Conservation (phyloP, 495 filamentous ascomycete species). For the Annulohypoxylon maeteangense region DNA sequence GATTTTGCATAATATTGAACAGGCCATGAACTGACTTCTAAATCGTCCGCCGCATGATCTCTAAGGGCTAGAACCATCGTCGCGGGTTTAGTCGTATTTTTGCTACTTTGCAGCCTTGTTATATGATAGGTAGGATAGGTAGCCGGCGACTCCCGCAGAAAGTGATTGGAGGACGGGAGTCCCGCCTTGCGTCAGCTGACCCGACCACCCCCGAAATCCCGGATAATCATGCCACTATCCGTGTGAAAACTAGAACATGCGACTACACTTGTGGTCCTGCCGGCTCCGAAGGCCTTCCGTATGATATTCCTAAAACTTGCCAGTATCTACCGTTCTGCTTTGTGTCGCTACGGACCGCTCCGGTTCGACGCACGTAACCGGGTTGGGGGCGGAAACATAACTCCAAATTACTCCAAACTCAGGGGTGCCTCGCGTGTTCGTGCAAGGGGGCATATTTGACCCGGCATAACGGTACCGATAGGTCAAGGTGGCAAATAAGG, state of each 20-base stretch:
- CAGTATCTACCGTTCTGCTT: not conserved
- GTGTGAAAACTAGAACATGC: constrained; percentile 30
- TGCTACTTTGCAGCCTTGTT: constrained; percentile 1
- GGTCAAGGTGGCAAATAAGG: constrained; percentile 18
- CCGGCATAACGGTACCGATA: constrained; percentile 19
- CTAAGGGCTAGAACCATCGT: constrained; percentile 23
- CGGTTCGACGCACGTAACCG: constrained; percentile 1
- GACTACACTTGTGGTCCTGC: constrained; percentile 22
- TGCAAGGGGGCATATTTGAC: constrained; percentile 2
- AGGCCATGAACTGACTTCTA: constrained; percentile 6
- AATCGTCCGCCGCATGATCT: constrained; percentile 7
- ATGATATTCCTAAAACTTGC: constrained; percentile 4
- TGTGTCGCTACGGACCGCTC: constrained; percentile 19
- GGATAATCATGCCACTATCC: constrained; percentile 31
- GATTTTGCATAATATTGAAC: not conserved
- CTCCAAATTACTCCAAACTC: not conserved
- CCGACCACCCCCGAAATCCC: constrained; percentile 26
- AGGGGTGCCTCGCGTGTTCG: not conserved
- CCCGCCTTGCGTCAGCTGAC: constrained; percentile 37
- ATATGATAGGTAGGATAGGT: constrained; percentile 30
- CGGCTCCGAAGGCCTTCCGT: constrained; percentile 34
- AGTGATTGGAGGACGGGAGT: constrained; percentile 37
- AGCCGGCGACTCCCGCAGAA: constrained; percentile 35
- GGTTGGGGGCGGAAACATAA: not conserved
- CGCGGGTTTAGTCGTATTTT: not conserved